phyloP scores from a whole-genome alignment of 305 asterid genomes.

The Fraxinus sp. region DNA sequence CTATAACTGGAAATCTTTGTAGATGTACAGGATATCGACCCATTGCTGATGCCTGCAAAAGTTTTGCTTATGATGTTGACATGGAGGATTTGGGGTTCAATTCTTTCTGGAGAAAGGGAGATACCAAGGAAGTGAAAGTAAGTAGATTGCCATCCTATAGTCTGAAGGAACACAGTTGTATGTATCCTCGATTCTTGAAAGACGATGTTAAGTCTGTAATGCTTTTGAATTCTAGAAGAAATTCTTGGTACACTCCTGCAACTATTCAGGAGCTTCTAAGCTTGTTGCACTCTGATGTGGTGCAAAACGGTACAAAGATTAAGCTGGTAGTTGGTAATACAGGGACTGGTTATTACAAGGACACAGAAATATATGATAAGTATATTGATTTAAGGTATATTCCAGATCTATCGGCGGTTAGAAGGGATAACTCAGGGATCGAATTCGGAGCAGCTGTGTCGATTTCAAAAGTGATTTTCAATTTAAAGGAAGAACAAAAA shows the following conservation, averaged over 20 bases:
- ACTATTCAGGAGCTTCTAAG: constrained; percentile 50
- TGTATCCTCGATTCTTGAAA: constrained; percentile 39
- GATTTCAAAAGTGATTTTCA: constrained; percentile 49
- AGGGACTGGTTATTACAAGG: constrained; percentile 64
- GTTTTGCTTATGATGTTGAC: constrained; percentile 45
- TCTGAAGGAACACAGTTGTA: constrained; percentile 29
- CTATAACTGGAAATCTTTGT: constrained; percentile 70
- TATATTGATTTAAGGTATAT: constrained; percentile 65
- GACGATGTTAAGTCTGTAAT: constrained; percentile 21
- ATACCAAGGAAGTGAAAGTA: constrained; percentile 34
- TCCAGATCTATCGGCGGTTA: constrained; percentile 55
- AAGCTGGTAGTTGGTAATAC: constrained; percentile 77
- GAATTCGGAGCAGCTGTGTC: constrained; percentile 73
- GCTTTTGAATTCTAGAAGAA: constrained; percentile 39
- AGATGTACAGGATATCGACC: constrained; percentile 88
- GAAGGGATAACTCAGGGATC: constrained; percentile 38
- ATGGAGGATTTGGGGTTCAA: constrained; percentile 75
- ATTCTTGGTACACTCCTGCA: constrained; percentile 59
- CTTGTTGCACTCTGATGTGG: constrained; percentile 38
- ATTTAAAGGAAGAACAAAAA: constrained; percentile 38
- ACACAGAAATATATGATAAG: constrained; percentile 35
- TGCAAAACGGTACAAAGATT: constrained; percentile 24
- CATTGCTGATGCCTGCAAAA: constrained; percentile 62
- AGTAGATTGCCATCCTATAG: constrained; percentile 47
- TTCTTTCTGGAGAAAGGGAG: constrained; percentile 64